These are phyloP conservation scores for Lichenothelia convexa DNA, from an alignment of 495 filamentous ascomycete genomes.

Conservation along the genomic window DNA sequence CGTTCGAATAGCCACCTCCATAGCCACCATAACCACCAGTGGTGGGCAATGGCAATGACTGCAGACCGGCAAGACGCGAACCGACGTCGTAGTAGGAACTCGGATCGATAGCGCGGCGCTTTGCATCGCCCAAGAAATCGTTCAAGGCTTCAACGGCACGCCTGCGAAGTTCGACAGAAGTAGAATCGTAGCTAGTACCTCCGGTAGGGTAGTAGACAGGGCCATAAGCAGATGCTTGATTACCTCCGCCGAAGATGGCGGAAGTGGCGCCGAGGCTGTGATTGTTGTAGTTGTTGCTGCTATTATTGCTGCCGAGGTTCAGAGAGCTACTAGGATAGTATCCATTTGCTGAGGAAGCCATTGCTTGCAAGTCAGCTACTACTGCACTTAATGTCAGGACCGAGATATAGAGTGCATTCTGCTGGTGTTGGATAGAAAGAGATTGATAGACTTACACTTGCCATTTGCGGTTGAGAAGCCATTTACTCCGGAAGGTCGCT, in stretches of 20 bases:
- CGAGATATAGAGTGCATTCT: constrained; percentile 7
- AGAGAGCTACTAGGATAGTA: constrained; percentile 17
- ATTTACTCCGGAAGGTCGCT: constrained; percentile 28
- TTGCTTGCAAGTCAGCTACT: constrained; percentile 30
- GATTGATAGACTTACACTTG: constrained; percentile 32
- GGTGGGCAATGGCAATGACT: constrained; percentile 47
- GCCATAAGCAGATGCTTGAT: constrained; percentile 41
- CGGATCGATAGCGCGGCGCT: constrained; percentile 75
- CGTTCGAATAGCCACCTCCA: neutral
- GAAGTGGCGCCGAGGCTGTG: constrained; percentile 11
- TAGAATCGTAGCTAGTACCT: constrained; percentile 26
- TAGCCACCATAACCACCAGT: constrained; percentile 48
- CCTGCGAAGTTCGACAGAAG: constrained; percentile 49
- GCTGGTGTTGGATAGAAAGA: constrained; percentile 4
- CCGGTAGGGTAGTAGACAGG: constrained; percentile 53
- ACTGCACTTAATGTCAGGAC: constrained; percentile 15
- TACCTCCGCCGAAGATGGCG: constrained; percentile 41
- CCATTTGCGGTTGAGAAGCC: constrained; percentile 31
- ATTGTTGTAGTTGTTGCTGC: constrained; percentile 4
- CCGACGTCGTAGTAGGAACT: constrained; percentile 66
- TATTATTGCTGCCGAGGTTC: neutral
- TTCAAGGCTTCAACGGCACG: constrained; percentile 74
- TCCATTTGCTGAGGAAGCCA: constrained; percentile 23
- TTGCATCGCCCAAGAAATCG: constrained; percentile 83
- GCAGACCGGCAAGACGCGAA: constrained; percentile 45